phyloP scores from a whole-genome alignment of 345 rosid genomes.

The Cardamine resedifolia region DNA sequence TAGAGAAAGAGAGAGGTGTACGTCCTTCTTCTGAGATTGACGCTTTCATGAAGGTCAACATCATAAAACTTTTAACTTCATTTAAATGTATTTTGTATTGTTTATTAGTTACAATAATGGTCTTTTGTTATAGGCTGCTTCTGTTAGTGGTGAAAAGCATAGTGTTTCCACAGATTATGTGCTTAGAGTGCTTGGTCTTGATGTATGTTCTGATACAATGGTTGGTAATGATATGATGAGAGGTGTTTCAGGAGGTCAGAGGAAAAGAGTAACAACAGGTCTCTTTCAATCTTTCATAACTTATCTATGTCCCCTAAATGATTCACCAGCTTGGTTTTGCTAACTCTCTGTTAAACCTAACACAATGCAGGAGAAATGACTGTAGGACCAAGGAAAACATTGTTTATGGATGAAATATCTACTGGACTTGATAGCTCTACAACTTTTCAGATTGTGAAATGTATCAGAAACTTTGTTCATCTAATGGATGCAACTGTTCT shows the following conservation, averaged over 20 bases:
- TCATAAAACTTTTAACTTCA: background rate
- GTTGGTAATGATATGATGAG: slow-evolving; percentile 94
- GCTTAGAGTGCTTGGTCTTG: slow-evolving; percentile 88
- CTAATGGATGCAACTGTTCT: slow-evolving; percentile 86
- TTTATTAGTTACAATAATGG: background rate
- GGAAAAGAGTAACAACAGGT: slow-evolving; percentile 96
- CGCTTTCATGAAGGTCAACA: slow-evolving; percentile 88
- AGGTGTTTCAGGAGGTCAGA: slow-evolving; percentile 97
- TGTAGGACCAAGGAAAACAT: slow-evolving; percentile 92
- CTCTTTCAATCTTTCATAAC: slow-evolving; percentile 36
- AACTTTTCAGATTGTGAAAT: slow-evolving; percentile 83
- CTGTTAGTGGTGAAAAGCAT: slow-evolving; percentile 70
- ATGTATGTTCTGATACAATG: slow-evolving; percentile 76
- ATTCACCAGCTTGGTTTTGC: background rate
- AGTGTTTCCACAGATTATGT: slow-evolving; percentile 81
- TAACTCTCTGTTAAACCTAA: slow-evolving; percentile 12
- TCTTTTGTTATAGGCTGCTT: slow-evolving; percentile 64
- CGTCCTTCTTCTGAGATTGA: slow-evolving; percentile 82
- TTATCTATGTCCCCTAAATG: background rate
- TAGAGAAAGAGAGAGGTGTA: slow-evolving; percentile 71
- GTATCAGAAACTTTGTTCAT: slow-evolving; percentile 81
- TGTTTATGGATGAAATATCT: slow-evolving; percentile 98
- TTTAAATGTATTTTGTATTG: background rate
- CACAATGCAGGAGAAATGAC: slow-evolving; percentile 85
- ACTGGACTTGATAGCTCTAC: slow-evolving; percentile 97